Evolutionary conservation across 2,329 filamentous ascomycete genomes (phyloP).

Genomic region (Fusarium sambucinum): DNA sequence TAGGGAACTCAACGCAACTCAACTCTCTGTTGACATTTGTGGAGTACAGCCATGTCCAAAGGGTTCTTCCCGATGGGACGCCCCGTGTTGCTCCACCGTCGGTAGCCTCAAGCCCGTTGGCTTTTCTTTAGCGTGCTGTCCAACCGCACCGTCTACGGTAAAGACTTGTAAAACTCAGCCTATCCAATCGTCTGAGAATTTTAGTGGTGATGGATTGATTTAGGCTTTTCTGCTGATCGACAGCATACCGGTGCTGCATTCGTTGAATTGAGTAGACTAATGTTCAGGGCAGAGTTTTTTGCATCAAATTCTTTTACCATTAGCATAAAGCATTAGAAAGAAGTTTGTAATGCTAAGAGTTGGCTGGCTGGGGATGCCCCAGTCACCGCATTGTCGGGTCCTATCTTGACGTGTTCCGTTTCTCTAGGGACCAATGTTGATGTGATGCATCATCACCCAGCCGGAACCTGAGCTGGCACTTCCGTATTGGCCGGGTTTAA

Average conservation of each 20-base stretch:
- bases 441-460: constrained; percentile 27
- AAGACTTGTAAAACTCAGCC: constrained; percentile 18
- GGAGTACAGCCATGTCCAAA: constrained; percentile 42
- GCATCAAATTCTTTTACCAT: neutral
- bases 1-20: constrained; percentile 14
- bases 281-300: constrained; percentile 13
- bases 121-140: constrained; percentile 32
- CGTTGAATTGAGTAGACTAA: constrained; percentile 1
- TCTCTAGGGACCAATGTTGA: constrained; percentile 23
- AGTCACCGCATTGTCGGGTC: constrained; percentile 29
- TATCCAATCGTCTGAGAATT: neutral
- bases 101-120: constrained; percentile 35
- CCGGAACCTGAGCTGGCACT: constrained; percentile 35
- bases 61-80: constrained; percentile 49
- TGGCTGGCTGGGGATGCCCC: constrained; percentile 1
- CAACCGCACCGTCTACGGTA: constrained; percentile 29
- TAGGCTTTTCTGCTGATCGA: constrained; percentile 24
- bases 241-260: neutral
- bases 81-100: constrained; percentile 42
- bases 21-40: constrained; percentile 36
- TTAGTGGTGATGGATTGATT: constrained; percentile 25
- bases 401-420: constrained; percentile 36
- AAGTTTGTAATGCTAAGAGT: constrained; percentile 5
- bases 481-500: constrained; percentile 28
- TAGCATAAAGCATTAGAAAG: constrained; percentile 7